phyloP scores from a whole-genome alignment of 2,329 filamentous ascomycete species.

The Calonectria crousiana region DNA sequence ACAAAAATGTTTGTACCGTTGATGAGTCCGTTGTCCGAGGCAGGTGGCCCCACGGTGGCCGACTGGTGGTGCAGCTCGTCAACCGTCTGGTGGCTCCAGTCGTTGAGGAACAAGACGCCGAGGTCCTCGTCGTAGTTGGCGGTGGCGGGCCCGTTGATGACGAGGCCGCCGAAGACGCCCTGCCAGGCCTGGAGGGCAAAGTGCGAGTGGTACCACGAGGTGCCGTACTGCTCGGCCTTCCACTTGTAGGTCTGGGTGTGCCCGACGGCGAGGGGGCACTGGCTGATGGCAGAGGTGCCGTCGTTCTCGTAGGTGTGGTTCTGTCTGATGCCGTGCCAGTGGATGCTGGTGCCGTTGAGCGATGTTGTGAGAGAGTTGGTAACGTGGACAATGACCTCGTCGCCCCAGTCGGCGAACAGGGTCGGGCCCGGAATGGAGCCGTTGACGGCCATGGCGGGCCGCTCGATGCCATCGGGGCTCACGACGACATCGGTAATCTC shows the following conservation, averaged over 20 bases:
- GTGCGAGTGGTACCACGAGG: slow-evolving; percentile 36
- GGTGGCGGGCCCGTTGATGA: slow-evolving; percentile 69
- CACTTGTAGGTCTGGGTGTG: slow-evolving; percentile 50
- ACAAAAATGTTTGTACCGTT: slow-evolving; percentile 57
- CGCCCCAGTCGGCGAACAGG: slow-evolving; percentile 66
- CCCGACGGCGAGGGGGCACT: slow-evolving; percentile 65
- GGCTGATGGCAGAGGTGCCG: slow-evolving; percentile 64
- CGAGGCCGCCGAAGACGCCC: slow-evolving; percentile 34
- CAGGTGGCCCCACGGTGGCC: slow-evolving; percentile 48
- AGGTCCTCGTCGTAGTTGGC: slow-evolving; percentile 74
- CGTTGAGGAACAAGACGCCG: slow-evolving; percentile 68
- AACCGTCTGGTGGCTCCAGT: slow-evolving; percentile 66
- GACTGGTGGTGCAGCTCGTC: slow-evolving; percentile 51
- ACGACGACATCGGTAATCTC: slow-evolving; percentile 54
- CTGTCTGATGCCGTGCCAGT: slow-evolving; percentile 74
- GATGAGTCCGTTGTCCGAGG: slow-evolving; percentile 59
- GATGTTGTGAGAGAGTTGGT: slow-evolving; percentile 57
- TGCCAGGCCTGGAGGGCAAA: slow-evolving; percentile 36
- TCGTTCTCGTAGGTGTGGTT: slow-evolving; percentile 66
- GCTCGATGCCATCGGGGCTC: slow-evolving; percentile 60
- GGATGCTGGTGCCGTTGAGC: slow-evolving; percentile 70
- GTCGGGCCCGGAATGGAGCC: slow-evolving; percentile 70
- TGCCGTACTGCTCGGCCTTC: slow-evolving; percentile 30
- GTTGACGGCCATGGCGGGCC: slow-evolving; percentile 62
- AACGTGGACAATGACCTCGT: slow-evolving; percentile 64